Conservation (phyloP, 495 filamentous ascomycete species). For the Daldinia childiae region DNA sequence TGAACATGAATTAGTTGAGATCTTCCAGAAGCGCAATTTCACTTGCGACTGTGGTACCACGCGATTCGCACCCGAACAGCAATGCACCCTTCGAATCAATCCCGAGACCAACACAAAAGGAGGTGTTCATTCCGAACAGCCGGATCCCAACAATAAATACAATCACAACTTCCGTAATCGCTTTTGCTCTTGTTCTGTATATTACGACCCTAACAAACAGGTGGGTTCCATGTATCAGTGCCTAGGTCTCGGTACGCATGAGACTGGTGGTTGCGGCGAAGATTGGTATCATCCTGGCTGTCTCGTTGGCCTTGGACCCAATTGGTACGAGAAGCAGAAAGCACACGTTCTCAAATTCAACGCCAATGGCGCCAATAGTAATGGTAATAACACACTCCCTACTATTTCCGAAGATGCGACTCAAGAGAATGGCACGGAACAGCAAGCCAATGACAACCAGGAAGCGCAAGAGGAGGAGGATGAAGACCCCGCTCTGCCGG, state of each 20-base stretch:
- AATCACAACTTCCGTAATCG: slow-evolving; percentile 93
- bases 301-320: slow-evolving; percentile 76
- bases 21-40: slow-evolving; percentile 95
- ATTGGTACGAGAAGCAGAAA: slow-evolving; percentile 58
- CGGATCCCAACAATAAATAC: slow-evolving; percentile 81
- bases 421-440: slow-evolving; percentile 16
- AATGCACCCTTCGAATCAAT: slow-evolving; percentile 82
- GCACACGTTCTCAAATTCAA: slow-evolving; percentile 22
- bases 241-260: slow-evolving; percentile 79
- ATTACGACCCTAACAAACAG: slow-evolving; percentile 86
- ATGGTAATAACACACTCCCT: slow-evolving; percentile 38
- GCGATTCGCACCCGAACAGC: slow-evolving; percentile 71
- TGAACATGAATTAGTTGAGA: slow-evolving; percentile 92
- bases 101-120: slow-evolving; percentile 77
- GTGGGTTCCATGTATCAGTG: slow-evolving; percentile 99
- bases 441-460: slow-evolving; percentile 40
- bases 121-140: slow-evolving; percentile 75
- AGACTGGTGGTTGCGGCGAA: slow-evolving; percentile 91
- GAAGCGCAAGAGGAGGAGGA: slow-evolving; percentile 50
- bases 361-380: slow-evolving; percentile 25
- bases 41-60: slow-evolving; percentile 97
- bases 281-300: slow-evolving; percentile 99
- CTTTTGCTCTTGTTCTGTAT: slow-evolving; percentile 89
- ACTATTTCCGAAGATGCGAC: slow-evolving; percentile 53
- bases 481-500: slow-evolving; percentile 69